Conservation (phyloP, 2,329 filamentous ascomycete genomes). For the Penicillium thymicola region DNA sequence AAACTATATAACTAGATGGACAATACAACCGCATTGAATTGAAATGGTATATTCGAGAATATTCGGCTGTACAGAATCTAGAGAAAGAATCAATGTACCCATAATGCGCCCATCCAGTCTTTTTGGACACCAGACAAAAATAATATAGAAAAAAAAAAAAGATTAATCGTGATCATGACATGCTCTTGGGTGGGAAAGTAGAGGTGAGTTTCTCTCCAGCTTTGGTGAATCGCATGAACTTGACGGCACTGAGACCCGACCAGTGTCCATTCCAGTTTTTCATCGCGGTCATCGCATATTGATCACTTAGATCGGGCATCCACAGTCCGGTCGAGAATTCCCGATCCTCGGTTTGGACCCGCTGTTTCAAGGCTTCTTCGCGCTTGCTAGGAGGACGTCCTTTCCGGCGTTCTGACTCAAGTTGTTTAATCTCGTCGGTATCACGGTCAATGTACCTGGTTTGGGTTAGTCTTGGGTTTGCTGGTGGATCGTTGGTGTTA, state of each 20-base stretch:
- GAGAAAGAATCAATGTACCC: slow-evolving; percentile 23
- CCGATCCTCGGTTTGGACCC: slow-evolving; percentile 66
- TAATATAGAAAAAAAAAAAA: slow-evolving; percentile 9
- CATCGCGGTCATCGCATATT: slow-evolving; percentile 63
- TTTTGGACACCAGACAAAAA: slow-evolving; percentile 13
- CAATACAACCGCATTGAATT: not conserved
- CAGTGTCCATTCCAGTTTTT: slow-evolving; percentile 79
- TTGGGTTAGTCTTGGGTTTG: not conserved
- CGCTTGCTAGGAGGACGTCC: slow-evolving; percentile 74
- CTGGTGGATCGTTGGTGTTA: not conserved
- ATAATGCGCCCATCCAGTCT: slow-evolving; percentile 21
- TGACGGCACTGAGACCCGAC: slow-evolving; percentile 71
- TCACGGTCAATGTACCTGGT: slow-evolving; percentile 38
- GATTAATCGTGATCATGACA: slow-evolving; percentile 39
- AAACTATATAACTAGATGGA: not conserved
- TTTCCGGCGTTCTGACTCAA: slow-evolving; percentile 64
- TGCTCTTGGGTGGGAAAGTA: slow-evolving; percentile 71
- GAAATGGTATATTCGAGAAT: slow-evolving; percentile 9
- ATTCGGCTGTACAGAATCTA: slow-evolving; percentile 15
- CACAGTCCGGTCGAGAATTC: slow-evolving; percentile 81
- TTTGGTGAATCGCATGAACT: slow-evolving; percentile 71
- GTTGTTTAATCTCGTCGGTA: slow-evolving; percentile 36
- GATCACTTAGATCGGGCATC: slow-evolving; percentile 71
- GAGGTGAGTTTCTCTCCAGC: slow-evolving; percentile 64
- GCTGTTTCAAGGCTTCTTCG: slow-evolving; percentile 73